phyloP scores from a whole-genome alignment of 2,329 filamentous ascomycete species.

The Colletotrichum sansevieriae region DNA sequence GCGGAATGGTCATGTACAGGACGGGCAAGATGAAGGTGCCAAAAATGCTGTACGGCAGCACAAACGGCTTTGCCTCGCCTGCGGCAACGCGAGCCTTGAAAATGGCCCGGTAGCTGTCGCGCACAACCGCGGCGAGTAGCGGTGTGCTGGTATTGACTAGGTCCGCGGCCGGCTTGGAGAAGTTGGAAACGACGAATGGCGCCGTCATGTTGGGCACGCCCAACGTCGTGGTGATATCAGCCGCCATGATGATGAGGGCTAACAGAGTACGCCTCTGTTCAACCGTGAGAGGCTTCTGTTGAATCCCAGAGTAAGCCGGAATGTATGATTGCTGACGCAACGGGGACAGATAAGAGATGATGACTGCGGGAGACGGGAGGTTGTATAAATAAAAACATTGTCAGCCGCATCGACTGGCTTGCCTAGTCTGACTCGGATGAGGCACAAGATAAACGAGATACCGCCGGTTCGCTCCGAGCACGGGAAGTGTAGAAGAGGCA shows the following conservation, averaged over 20 bases:
- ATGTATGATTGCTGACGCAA: not conserved
- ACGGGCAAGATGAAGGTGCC: constrained; percentile 63
- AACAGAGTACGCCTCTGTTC: not conserved
- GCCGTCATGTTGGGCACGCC: constrained; percentile 28
- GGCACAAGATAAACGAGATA: constrained; percentile 12
- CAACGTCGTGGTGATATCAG: constrained; percentile 24
- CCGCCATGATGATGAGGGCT: constrained; percentile 24
- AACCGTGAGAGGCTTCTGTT: not conserved
- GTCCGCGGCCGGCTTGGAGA: constrained; percentile 19
- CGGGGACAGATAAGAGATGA: not conserved
- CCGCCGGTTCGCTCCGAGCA: constrained; percentile 9
- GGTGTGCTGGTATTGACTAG: constrained; percentile 34
- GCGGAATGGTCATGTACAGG: constrained; percentile 69
- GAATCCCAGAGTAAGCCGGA: not conserved
- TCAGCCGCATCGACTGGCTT: constrained; percentile 11
- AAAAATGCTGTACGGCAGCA: constrained; percentile 66
- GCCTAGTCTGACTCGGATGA: constrained; percentile 22
- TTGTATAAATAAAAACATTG: constrained; percentile 31
- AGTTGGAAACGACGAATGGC: constrained; percentile 26
- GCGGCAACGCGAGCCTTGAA: constrained; percentile 55
- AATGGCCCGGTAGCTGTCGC: constrained; percentile 50
- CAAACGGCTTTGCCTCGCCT: constrained; percentile 59
- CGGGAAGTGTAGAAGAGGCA: constrained; percentile 3
- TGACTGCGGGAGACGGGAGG: not conserved
- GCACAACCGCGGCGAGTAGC: constrained; percentile 43